Conservation (phyloP, 805 yeast species). For the Wickerhamiella slavikovae region DNA sequence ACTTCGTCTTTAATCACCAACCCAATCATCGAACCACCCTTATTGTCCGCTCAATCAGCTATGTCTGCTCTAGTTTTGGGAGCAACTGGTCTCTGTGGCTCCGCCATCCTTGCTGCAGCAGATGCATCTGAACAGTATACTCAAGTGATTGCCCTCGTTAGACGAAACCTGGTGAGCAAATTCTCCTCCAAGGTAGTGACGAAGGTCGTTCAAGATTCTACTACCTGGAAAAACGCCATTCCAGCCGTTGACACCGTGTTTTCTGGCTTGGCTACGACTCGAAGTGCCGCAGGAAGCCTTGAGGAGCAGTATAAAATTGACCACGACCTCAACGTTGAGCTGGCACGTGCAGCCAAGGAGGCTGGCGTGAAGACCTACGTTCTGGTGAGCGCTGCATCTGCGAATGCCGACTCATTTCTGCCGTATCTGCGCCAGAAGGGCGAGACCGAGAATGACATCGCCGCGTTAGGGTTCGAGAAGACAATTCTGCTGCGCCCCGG, state of each 20-base stretch:
- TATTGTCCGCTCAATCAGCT: neutral
- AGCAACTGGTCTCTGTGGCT: constrained; percentile 64
- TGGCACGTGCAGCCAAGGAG: constrained; percentile 55
- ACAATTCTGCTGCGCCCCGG: constrained; percentile 71
- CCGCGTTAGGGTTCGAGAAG: constrained; percentile 41
- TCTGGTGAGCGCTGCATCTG: constrained; percentile 46
- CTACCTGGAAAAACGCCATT: constrained; percentile 29
- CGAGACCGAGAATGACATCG: constrained; percentile 46
- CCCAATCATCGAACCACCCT: too few species aligned
- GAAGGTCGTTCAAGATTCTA: constrained; percentile 26
- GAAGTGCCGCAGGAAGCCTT: constrained; percentile 49
- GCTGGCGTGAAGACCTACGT: constrained; percentile 50
- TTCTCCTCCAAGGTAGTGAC: constrained; percentile 16
- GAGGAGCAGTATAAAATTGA: constrained; percentile 54
- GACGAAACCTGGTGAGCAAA: constrained; percentile 4
- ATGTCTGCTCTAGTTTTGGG: constrained; percentile 25
- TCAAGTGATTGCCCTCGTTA: constrained; percentile 3
- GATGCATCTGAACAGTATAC: constrained; percentile 25
- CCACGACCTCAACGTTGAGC: constrained; percentile 43
- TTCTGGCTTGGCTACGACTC: constrained; percentile 60
- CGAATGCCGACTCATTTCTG: constrained; percentile 33
- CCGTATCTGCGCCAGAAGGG: constrained; percentile 56
- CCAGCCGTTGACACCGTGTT: constrained; percentile 26
- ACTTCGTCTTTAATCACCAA: too few species aligned
- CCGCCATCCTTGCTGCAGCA: constrained; percentile 26